Evolutionary conservation across 2,329 filamentous ascomycete species (phyloP), one percentile per base, ranked within the genome.

Genomic region (Paracamarosporium sp.): DNA sequence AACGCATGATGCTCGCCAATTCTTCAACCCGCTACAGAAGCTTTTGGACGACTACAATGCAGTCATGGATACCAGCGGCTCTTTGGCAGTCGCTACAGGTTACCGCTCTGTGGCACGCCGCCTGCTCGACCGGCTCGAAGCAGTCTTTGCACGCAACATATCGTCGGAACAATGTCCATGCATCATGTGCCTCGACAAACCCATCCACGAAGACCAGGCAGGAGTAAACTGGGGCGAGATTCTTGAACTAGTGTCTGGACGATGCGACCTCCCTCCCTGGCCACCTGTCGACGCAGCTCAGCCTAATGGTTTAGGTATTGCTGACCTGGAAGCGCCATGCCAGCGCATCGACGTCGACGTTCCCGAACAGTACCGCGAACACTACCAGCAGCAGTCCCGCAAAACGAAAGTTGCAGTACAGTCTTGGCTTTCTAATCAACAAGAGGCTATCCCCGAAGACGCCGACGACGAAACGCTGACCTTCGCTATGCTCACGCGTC

Each of bases 221-320:
- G 93, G 93, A 2, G 83, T 97, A 28, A 95, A 92, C 61, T 99
- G 94, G 94, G 94, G 95, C 9, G 94, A 98, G 73, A 93, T 98
- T 12, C 79, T 99, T 24, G 95, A 99, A 76, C 88, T 93, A 72
- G 93, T 97, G 12, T 95, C 92, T 62, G 94, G 94, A 17, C 88
- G 94, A 53, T 87, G 92, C 57, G 92, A 96, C 66, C 83, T 97
- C 50, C 93, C 94, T 0, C 79, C 84, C 15, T 97, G 94, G 94
- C 94, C 94, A 22, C 92, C 94, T 0, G 95, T 97, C 70, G 88
- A 87, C 65, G 62, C 69, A 25, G 61, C 59, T 0, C 61, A 66
- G 4, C 83, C 85, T 38, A 82, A 86, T 35, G 87, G 86, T 3
- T 76, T 87, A n/a, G 85, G 83, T n/a, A 80, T 87, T 36, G 80